These are phyloP conservation scores for Aureobasidium sp. DNA, from an alignment of 2,329 filamentous ascomycete genomes.

Conservation along the genomic window DNA sequence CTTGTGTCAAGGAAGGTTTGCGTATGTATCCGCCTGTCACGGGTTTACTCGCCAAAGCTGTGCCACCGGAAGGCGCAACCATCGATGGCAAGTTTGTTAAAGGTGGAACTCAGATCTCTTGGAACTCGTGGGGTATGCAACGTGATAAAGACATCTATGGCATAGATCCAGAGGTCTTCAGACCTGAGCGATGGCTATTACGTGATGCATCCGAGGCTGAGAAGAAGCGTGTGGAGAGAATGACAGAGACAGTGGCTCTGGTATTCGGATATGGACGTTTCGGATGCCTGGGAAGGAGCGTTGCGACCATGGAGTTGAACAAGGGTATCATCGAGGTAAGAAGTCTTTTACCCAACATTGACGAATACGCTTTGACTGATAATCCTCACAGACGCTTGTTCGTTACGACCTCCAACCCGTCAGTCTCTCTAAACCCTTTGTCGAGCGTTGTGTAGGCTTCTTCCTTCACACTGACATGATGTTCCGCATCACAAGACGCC, in stretches of 20 bases:
- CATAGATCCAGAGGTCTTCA: constrained; percentile 39
- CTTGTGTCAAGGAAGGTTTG: constrained; percentile 53
- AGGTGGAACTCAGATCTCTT: constrained; percentile 41
- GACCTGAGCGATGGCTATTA: constrained; percentile 42
- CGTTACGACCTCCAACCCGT: constrained; percentile 42
- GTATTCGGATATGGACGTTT: constrained; percentile 42
- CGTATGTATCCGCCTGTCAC: constrained; percentile 51
- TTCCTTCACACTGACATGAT: constrained; percentile 42
- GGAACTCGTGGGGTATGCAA: constrained; percentile 44
- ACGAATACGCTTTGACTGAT: background rate
- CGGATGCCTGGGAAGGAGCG: constrained; percentile 40
- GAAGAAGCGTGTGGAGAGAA: constrained; percentile 30
- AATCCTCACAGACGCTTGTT: constrained; percentile 34
- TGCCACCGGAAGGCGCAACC: constrained; percentile 36
- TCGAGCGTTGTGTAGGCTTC: constrained; percentile 41
- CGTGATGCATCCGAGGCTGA: constrained; percentile 33
- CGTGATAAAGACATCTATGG: constrained; percentile 41
- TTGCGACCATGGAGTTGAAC: constrained; percentile 44
- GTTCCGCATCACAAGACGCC: constrained; percentile 38
- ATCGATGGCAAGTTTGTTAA: constrained; percentile 42
- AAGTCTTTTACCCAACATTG: background rate
- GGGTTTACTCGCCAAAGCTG: constrained; percentile 40
- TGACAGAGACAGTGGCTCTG: constrained; percentile 40
- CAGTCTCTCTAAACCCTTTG: constrained; percentile 40
- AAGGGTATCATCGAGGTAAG: constrained; percentile 42